Conservation (phyloP, 805 yeast species). For the Cyberlindnera euphorbiiphila region DNA sequence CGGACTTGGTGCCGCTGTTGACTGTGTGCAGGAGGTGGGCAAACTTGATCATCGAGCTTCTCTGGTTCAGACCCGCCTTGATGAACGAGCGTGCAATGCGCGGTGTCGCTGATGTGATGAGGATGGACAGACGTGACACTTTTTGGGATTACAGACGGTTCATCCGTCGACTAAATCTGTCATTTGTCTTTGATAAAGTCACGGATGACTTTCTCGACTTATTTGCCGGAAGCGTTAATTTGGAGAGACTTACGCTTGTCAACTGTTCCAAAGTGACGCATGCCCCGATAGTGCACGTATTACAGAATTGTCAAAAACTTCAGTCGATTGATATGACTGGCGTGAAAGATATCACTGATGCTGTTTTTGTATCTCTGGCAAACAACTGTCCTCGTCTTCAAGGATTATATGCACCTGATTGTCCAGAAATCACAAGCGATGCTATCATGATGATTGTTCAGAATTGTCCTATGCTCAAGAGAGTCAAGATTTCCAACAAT, state of each 20-base stretch:
- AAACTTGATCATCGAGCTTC: slow-evolving; percentile 65
- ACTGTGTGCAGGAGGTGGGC: slow-evolving; percentile 83
- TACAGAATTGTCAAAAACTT: slow-evolving; percentile 61
- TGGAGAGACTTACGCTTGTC: slow-evolving; percentile 84
- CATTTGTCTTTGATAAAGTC: slow-evolving; percentile 65
- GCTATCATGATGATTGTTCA: slow-evolving; percentile 57
- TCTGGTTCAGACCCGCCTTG: slow-evolving; percentile 86
- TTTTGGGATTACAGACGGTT: slow-evolving; percentile 64
- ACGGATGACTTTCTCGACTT: slow-evolving; percentile 58
- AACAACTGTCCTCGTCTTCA: slow-evolving; percentile 70
- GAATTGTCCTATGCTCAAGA: slow-evolving; percentile 69
- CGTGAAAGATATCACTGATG: slow-evolving; percentile 64
- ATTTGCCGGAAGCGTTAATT: slow-evolving; percentile 64
- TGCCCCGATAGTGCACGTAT: slow-evolving; percentile 54
- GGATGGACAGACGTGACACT: slow-evolving; percentile 42
- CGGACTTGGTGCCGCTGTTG: slow-evolving; percentile 57
- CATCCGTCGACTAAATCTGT: slow-evolving; percentile 76
- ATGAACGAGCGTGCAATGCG: slow-evolving; percentile 45
- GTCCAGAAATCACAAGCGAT: slow-evolving; percentile 62
- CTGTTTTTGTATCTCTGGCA: slow-evolving; percentile 65
- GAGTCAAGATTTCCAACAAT: slow-evolving; percentile 79
- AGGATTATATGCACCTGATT: slow-evolving; percentile 86
- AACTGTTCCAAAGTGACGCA: slow-evolving; percentile 68
- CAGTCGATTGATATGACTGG: slow-evolving; percentile 89
- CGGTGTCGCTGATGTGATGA: slow-evolving; percentile 55